Evolutionary conservation across 306 rosid species (phyloP), one percentile per base, ranked within the genome.

Genomic region (Potentilla sterilis): DNA sequence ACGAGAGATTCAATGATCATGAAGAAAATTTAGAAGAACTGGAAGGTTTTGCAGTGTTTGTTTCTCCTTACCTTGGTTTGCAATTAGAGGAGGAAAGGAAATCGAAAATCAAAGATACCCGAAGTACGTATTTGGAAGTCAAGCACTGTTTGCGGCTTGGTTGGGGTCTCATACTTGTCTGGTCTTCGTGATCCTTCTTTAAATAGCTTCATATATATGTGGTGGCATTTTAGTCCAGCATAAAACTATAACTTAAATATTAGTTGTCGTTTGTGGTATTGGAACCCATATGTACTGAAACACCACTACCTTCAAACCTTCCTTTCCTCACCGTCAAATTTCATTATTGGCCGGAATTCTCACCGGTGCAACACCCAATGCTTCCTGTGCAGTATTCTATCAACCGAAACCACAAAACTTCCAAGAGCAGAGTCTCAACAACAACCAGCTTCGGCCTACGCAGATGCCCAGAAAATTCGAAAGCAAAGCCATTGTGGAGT

Each of bases 71-170:
- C 55, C 77, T 21, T 32, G 35, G 58, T 22, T 6, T 18, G 14
- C 7, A 16, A 16, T 7, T 9, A 9, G 7, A 59, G 22, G 32
- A 58, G 24, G 11, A 43, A 35, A 46, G 5, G 19, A 10, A 62
- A 73, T 15, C 0, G 47, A 41, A 9, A 41, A 2, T 3, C 18
- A 16, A 16, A 3, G 44, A 18, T n/a, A 12, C 14, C 37, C 52
- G 22, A 52, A 57, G 22, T 40, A 24, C 38, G 65, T 58, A 72
- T n/a, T 38, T 61, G 76, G 67, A 21, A 73, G 37, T 57, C 77
- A 5, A 18, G 54, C 77, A 5, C 42, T 44, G 77, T 74, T 74
- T 74, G 35, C 69, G 59, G 70, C 10, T 28, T 37, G 42, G 42
- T 12, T 42, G 42, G 55, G 55, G 44, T 64, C 69, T 15, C 4